Base-by-base conservation (phyloP, 192 early-diverging fungal species). In the Podila horticola region DNA sequence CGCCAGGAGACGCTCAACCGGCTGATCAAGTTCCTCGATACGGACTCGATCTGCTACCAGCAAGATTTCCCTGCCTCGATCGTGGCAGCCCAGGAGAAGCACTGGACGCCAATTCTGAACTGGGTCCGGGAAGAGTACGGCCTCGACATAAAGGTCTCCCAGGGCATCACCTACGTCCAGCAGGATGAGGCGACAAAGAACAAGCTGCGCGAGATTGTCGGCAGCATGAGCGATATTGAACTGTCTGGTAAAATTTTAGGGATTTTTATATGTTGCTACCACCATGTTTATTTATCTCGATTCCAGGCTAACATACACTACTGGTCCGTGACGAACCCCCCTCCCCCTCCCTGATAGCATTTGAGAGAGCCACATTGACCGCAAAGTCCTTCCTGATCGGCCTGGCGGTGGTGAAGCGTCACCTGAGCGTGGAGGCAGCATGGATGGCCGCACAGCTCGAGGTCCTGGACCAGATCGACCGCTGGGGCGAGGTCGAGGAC, bases 301-400 rank as follows among this genome's bases (percentile, higher is more conserved):
- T 13, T 4, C 41, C 8, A 17, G 41, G 41, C 41, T 45, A 17
- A 45, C 15, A 45, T 45, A 10, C 2, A 36, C 41, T 45, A 45
- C 41, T 45, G 41, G 15, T 15, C 33, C 33, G 33, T 5, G 74
- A 59, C 60, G 4, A 62, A n/a, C n/a, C n/a, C n/a, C n/a, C n/a
- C n/a, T n/a, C n/a, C n/a, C n/a, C n/a, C n/a, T n/a, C n/a, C n/a
- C n/a, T n/a, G n/a, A n/a, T 66, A 89, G 96, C 94, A 1, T 96
- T 99, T 72, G 97, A 99, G 72, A 89, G 91, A 66, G 93, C 93
- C 1, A 92, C 93, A 0, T 86, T 97, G 89, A 87, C 85, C 15
- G 88, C 93, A 68, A 99, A 98, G 85, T 96, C 94, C 31, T 96
- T 97, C 84, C 84, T 99, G 60, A 93, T 97, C 59, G 95, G 90